Evolutionary conservation across 164 flowering plant species (phyloP).

Genomic region (Annona squamosa): DNA sequence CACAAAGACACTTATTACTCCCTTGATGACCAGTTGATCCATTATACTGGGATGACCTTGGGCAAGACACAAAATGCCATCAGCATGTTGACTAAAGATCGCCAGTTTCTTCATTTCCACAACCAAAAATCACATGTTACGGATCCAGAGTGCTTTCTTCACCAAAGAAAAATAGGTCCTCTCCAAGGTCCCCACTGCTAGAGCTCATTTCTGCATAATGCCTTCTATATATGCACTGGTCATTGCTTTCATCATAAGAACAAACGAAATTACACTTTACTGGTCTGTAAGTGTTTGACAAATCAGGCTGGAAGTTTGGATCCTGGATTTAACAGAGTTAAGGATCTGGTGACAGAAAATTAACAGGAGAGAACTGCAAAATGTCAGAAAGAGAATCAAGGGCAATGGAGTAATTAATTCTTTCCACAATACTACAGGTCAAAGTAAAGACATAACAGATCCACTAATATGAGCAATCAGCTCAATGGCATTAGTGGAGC

Average conservation of each 20-base stretch:
- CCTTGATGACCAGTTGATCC: conserved; percentile 89
- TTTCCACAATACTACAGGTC: too few species aligned
- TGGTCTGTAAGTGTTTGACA: conserved; percentile 78
- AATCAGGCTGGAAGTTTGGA: conserved; percentile 82
- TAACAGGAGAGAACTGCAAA: too few species aligned
- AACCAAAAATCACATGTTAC: conserved; percentile 92
- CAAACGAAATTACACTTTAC: conserved; percentile 78
- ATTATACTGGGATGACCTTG: conserved; percentile 85
- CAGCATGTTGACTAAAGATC: conserved; percentile 94
- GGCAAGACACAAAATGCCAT: conserved; percentile 96
- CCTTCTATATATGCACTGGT: conserved; percentile 75
- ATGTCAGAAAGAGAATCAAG: too few species aligned
- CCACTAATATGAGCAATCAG: too few species aligned
- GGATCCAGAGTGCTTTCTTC: conserved; percentile 70
- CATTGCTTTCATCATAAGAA: conserved; percentile 55
- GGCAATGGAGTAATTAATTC: too few species aligned
- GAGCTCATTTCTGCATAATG: conserved; percentile 96
- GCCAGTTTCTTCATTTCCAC: conserved; percentile 92
- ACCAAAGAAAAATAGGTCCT: conserved; percentile 84
- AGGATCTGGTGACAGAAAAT: neutral
- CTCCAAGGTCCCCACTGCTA: conserved; percentile 94
- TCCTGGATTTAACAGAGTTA: conserved; percentile 43
- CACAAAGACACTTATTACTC: conserved; percentile 83
- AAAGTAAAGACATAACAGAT: too few species aligned
- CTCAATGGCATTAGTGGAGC: too few species aligned